Evolutionary conservation across 495 filamentous ascomycete species (phyloP).

Genomic region (Neurospora hispaniola): DNA sequence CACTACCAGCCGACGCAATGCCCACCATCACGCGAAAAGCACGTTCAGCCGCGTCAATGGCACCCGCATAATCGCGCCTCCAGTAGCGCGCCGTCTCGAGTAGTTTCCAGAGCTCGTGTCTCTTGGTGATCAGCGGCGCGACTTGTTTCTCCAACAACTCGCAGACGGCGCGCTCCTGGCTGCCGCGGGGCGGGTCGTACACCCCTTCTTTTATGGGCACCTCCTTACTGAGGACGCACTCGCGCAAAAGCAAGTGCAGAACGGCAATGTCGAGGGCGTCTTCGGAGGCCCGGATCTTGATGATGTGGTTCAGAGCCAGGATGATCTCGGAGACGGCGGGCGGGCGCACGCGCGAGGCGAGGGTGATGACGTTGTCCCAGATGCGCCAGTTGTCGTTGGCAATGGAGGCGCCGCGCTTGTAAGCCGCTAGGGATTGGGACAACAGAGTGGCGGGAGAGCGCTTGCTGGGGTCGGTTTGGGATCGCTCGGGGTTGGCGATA

Average conservation of each 20-base stretch:
- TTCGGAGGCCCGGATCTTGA: slow-evolving; percentile 67
- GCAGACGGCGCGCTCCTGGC: slow-evolving; percentile 45
- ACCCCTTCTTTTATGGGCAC: slow-evolving; percentile 8
- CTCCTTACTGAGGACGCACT: slow-evolving; percentile 42
- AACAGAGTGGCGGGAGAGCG: slow-evolving; percentile 50
- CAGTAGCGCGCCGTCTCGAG: slow-evolving; percentile 57
- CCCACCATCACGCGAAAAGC: slow-evolving; percentile 67
- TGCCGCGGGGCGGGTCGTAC: slow-evolving; percentile 36
- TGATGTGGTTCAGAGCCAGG: slow-evolving; percentile 56
- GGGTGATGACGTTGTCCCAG: slow-evolving; percentile 88
- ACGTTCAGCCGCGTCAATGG: slow-evolving; percentile 76
- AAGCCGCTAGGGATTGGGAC: slow-evolving; percentile 65
- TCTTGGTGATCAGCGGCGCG: slow-evolving; percentile 72
- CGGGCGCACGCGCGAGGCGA: slow-evolving; percentile 61
- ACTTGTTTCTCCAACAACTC: slow-evolving; percentile 61
- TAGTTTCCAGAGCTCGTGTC: slow-evolving; percentile 63
- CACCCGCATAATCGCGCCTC: slow-evolving; percentile 52
- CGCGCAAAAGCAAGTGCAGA: slow-evolving; percentile 56
- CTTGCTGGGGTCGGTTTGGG: not conserved
- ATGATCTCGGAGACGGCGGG: slow-evolving; percentile 66
- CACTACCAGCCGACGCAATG: slow-evolving; percentile 14
- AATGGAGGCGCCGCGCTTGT: slow-evolving; percentile 71
- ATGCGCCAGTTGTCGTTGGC: slow-evolving; percentile 80
- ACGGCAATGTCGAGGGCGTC: slow-evolving; percentile 65
- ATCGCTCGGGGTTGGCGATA: not conserved